A percentile compares a stretch with the other conserved stretches of the same genome.
Evolutionary conservation across 176 grass and related monocot species (phyloP).

Genomic region (Eleusine indica): DNA sequence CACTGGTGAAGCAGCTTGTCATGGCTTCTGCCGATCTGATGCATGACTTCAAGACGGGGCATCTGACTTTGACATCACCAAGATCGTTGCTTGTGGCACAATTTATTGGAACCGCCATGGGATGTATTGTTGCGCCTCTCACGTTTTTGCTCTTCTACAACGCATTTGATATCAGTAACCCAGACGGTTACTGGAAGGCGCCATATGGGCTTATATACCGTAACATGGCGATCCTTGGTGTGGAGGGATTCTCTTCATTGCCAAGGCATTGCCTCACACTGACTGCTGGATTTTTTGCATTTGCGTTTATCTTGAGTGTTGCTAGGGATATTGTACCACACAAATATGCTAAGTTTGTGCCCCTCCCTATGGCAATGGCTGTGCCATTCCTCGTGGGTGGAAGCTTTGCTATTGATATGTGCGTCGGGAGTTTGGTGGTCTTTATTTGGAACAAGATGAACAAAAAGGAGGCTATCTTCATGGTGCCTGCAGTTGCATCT

Average conservation of each 20-base stretch:
- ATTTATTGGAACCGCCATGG: conserved; percentile 75
- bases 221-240: conserved; percentile 90
- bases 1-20: conserved; percentile 71
- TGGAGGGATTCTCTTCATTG: conserved; percentile 74
- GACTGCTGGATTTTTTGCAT: conserved; percentile 74
- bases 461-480: conserved; percentile 54
- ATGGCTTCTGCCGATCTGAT: conserved; percentile 73
- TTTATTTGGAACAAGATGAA: conserved; percentile 69
- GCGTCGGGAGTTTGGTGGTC: conserved; percentile 63
- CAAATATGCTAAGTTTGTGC: conserved; percentile 53
- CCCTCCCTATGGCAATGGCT: conserved; percentile 90
- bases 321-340: conserved; percentile 57
- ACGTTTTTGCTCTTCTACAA: conserved; percentile 93
- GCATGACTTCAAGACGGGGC: conserved; percentile 87
- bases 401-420: conserved; percentile 91
- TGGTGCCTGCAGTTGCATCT: conserved; percentile 83
- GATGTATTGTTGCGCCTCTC: conserved; percentile 68
- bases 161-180: conserved; percentile 88
- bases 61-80: conserved; percentile 83
- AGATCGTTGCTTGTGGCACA: conserved; percentile 74
- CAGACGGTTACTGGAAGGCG: conserved; percentile 74
- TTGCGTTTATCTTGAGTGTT: conserved; percentile 49
- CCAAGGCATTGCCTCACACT: conserved; percentile 67
- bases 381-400: conserved; percentile 85
- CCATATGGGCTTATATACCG: conserved; percentile 84